phyloP scores from a whole-genome alignment of 805 yeast genomes.

The Saccharomyces mikatae region DNA sequence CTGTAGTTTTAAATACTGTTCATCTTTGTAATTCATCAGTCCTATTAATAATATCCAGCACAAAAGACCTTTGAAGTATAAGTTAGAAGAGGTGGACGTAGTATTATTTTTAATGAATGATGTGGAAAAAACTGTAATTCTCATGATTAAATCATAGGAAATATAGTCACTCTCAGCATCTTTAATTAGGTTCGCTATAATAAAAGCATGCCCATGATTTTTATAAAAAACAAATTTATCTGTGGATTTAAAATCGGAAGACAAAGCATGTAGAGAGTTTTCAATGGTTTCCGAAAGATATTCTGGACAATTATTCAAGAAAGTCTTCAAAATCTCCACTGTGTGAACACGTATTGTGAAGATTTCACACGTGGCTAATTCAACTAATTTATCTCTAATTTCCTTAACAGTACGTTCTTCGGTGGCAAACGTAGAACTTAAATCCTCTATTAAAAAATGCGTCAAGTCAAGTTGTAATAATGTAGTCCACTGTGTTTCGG shows the following conservation, averaged over 20 bases:
- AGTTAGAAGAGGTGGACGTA: conserved; percentile 23
- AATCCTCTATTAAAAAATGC: conserved; percentile 10
- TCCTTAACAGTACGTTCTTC: conserved; percentile 24
- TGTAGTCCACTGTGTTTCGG: conserved; percentile 16
- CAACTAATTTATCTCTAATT: conserved; percentile 31
- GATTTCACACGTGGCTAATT: conserved; percentile 33
- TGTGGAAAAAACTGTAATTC: conserved; percentile 38
- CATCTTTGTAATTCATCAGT: conserved; percentile 49
- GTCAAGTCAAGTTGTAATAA: conserved; percentile 19
- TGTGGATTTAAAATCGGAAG: conserved; percentile 26
- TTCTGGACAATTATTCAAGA: conserved; percentile 30
- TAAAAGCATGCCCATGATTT: conserved; percentile 35
- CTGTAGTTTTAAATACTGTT: conserved; percentile 45
- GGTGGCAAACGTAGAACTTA: conserved; percentile 26
- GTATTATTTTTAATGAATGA: conserved; percentile 35
- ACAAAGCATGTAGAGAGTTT: conserved; percentile 29
- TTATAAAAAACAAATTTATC: conserved; percentile 25
- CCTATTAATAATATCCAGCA: conserved; percentile 63
- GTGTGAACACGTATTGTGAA: conserved; percentile 38
- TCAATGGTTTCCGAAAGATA: conserved; percentile 33
- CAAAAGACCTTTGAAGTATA: conserved; percentile 34
- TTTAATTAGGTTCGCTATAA: conserved; percentile 32
- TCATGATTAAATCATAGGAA: conserved; percentile 37
- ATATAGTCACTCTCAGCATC: conserved; percentile 36
- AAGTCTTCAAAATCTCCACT: conserved; percentile 29